Conservation (phyloP, 108 stramenopile species). For the Mayamaea pseudoterrestris region DNA sequence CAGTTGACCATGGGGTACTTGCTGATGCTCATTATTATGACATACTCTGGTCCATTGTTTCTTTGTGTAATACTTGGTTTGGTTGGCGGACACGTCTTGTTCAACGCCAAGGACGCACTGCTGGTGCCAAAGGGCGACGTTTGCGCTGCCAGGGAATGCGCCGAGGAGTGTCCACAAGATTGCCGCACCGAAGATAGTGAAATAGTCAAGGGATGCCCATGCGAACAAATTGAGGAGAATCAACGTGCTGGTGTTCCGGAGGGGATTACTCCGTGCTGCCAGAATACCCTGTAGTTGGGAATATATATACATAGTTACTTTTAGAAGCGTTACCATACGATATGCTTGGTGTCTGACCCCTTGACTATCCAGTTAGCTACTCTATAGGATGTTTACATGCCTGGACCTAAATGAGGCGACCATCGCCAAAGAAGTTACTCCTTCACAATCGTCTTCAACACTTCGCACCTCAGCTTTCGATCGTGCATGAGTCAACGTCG, state of each 20-base stretch:
- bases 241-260: conserved; percentile 10
- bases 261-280: conserved; percentile 66
- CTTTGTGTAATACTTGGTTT: conserved; percentile 47
- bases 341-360: too few species aligned
- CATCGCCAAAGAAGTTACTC: too few species aligned
- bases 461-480: too few species aligned
- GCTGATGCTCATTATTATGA: conserved; percentile 79
- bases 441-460: too few species aligned
- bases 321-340: too few species aligned
- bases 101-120: conserved; percentile 55
- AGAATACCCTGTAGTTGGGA: conserved; percentile 30
- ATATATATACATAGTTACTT: too few species aligned
- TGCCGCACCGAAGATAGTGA: neutral
- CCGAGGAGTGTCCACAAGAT: neutral
- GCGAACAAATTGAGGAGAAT: neutral
- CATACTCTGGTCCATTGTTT: conserved; percentile 53
- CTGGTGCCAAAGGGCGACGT: neutral
- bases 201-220: neutral
- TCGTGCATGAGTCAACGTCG: too few species aligned
- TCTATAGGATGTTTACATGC: too few species aligned
- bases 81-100: conserved; percentile 54
- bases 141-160: neutral
- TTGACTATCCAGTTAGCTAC: too few species aligned
- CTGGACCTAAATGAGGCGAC: too few species aligned
- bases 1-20: conserved; percentile 75